These are phyloP conservation scores for Wallacemonas sp. DNA, from an alignment of 208 protist species.

Conservation along the genomic window DNA sequence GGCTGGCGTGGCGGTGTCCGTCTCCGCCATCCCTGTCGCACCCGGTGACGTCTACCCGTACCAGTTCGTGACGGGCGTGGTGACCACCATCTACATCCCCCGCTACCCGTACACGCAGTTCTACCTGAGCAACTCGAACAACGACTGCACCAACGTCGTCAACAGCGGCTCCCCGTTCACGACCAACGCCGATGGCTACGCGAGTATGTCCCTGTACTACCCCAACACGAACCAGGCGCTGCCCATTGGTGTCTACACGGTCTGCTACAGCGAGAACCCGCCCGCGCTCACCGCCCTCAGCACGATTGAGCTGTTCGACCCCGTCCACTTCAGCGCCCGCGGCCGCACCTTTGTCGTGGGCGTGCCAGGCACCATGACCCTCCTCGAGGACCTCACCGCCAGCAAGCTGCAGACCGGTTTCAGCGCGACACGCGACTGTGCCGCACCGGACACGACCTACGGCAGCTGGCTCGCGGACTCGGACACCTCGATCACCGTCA, in stretches of 20 bases:
- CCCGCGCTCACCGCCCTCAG: slow-evolving; percentile 16
- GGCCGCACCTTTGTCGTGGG: slow-evolving; percentile 54
- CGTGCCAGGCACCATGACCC: slow-evolving; percentile 34
- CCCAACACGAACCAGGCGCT: slow-evolving; percentile 20
- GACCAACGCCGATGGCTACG: slow-evolving; percentile 51
- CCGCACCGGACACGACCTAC: slow-evolving; percentile 26
- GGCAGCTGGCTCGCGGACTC: slow-evolving; percentile 39
- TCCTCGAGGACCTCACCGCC: slow-evolving; percentile 47
- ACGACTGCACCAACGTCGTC: slow-evolving; percentile 22
- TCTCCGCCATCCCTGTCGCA: slow-evolving; percentile 30
- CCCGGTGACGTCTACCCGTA: slow-evolving; percentile 45
- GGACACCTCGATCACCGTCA: slow-evolving; percentile 38
- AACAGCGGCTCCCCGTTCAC: slow-evolving; percentile 40
- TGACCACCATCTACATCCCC: slow-evolving; percentile 50
- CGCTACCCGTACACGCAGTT: slow-evolving; percentile 38
- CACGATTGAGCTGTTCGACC: slow-evolving; percentile 45
- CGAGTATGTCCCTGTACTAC: slow-evolving; percentile 34
- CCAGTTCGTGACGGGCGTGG: slow-evolving; percentile 42
- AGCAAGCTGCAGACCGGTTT: slow-evolving; percentile 48
- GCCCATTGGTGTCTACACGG: slow-evolving; percentile 49
- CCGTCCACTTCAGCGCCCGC: slow-evolving; percentile 42
- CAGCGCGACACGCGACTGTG: slow-evolving; percentile 41
- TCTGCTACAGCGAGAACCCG: slow-evolving; percentile 38
- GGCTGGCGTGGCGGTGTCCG: slow-evolving; percentile 25
- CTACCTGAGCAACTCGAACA: slow-evolving; percentile 29